Conservation (phyloP, 192 early-diverging fungal genomes). For the Rhizophagus sp. region DNA sequence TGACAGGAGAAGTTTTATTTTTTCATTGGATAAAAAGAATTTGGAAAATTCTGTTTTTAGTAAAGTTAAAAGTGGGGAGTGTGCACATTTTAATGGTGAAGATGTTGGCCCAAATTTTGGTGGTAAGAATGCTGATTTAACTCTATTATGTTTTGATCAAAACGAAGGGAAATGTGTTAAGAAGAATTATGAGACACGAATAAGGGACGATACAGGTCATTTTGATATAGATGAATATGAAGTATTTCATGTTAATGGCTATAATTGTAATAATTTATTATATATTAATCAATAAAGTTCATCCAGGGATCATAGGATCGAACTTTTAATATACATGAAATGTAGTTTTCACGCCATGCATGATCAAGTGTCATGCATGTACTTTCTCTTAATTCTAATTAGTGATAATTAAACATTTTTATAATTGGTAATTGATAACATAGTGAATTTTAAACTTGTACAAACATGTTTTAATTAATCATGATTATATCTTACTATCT, state of each 20-base stretch:
- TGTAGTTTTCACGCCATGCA: too few relatives aligned
- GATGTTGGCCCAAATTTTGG: neutral
- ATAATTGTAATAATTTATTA: neutral
- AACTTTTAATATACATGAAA: too few relatives aligned
- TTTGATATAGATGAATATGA: neutral
- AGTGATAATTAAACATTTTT: too few relatives aligned
- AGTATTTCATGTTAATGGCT: neutral
- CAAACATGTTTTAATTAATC: too few relatives aligned
- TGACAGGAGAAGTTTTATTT: neutral
- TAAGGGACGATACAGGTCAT: neutral
- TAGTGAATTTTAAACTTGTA: too few relatives aligned
- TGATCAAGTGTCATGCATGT: too few relatives aligned
- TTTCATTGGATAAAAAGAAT: neutral
- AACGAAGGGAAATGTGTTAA: neutral
- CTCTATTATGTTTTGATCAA: neutral
- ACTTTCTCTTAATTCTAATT: too few relatives aligned
- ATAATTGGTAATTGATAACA: too few relatives aligned
- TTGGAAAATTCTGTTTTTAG: neutral
- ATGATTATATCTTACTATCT: too few relatives aligned
- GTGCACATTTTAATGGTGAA: neutral
- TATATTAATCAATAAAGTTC: too few relatives aligned
- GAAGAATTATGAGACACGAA: neutral
- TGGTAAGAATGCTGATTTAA: neutral
- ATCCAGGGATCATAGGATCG: too few relatives aligned
- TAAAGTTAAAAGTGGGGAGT: neutral